phyloP scores from a whole-genome alignment of 116 monocot species.

The Zostera marina region DNA sequence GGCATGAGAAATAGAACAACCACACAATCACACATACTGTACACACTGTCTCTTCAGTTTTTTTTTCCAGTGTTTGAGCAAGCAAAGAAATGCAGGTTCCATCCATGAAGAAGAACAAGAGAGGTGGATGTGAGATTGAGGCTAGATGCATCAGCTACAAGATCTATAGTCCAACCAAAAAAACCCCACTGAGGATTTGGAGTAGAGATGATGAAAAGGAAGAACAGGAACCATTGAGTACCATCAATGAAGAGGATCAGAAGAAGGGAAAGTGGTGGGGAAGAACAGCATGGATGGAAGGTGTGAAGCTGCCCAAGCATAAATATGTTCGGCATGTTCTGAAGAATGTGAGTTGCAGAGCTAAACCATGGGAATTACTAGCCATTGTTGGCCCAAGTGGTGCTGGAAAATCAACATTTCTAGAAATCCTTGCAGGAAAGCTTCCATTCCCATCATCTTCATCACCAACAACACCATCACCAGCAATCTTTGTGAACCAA shows the following conservation, averaged over 20 bases:
- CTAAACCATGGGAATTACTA: slow-evolving; percentile 53
- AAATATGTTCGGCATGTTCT: slow-evolving; percentile 20
- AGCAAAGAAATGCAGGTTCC: slow-evolving; percentile 4
- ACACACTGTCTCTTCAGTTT: no score
- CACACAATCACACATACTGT: no score
- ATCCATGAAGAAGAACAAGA: slow-evolving; percentile 18
- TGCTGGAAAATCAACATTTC: slow-evolving; percentile 79
- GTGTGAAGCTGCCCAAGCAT: neutral
- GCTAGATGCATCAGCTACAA: slow-evolving; percentile 38
- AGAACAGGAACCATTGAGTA: neutral
- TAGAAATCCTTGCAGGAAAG: slow-evolving; percentile 45
- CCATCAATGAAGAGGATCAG: neutral
- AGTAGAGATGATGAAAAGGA: slow-evolving; percentile 4
- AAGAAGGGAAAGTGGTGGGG: neutral
- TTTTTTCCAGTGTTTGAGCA: neutral
- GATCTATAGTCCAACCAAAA: slow-evolving; percentile 11
- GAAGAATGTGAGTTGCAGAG: slow-evolving; percentile 33
- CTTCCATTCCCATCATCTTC: slow-evolving; percentile 6
- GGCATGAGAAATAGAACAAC: no score
- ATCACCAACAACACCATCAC: neutral
- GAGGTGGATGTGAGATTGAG: slow-evolving; percentile 40
- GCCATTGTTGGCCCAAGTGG: slow-evolving; percentile 84
- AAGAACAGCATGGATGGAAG: neutral
- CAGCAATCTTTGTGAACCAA: slow-evolving; percentile 27
- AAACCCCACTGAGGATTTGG: slow-evolving; percentile 21